Evolutionary conservation across 2,329 filamentous ascomycete species (phyloP).

Genomic region (Cytospora paraplurivora): DNA sequence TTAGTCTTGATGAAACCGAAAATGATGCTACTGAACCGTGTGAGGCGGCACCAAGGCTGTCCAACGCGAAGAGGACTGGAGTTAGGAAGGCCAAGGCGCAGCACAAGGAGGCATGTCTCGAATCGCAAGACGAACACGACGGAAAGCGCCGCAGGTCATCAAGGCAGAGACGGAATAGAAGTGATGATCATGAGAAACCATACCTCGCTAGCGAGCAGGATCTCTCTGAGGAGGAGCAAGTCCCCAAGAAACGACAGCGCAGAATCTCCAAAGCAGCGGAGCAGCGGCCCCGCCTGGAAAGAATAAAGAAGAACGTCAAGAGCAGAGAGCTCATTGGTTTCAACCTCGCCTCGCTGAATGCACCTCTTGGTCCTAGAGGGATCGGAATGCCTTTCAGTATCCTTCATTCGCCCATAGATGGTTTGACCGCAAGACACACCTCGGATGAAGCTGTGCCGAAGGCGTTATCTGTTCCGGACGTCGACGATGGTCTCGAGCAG

Average conservation of each 20-base stretch:
- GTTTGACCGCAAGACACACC: neutral
- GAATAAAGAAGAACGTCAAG: conserved; percentile 47
- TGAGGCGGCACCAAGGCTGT: conserved; percentile 3
- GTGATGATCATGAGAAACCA: neutral
- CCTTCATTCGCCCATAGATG: conserved; percentile 28
- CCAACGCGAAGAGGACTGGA: conserved; percentile 4
- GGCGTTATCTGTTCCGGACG: neutral
- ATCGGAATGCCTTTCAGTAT: conserved; percentile 26
- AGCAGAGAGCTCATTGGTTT: conserved; percentile 53
- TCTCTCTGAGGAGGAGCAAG: conserved; percentile 26
- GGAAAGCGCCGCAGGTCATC: conserved; percentile 6
- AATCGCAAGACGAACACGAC: conserved; percentile 6
- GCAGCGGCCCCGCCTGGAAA: conserved; percentile 41
- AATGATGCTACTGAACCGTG: neutral
- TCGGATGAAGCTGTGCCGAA: neutral
- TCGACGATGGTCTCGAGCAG: neutral
- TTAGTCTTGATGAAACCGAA: neutral
- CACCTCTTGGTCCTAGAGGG: conserved; percentile 22
- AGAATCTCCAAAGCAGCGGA: neutral
- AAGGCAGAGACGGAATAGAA: conserved; percentile 4
- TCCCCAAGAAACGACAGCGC: conserved; percentile 9
- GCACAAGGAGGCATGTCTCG: neutral
- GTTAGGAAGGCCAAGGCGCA: neutral
- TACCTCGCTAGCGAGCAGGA: conserved; percentile 24
- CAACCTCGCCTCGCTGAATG: conserved; percentile 19